These are phyloP conservation scores for Butyriboletus appendiculatus DNA, from an alignment of 1,284 basidiomycete genomes.

Conservation along the genomic window DNA sequence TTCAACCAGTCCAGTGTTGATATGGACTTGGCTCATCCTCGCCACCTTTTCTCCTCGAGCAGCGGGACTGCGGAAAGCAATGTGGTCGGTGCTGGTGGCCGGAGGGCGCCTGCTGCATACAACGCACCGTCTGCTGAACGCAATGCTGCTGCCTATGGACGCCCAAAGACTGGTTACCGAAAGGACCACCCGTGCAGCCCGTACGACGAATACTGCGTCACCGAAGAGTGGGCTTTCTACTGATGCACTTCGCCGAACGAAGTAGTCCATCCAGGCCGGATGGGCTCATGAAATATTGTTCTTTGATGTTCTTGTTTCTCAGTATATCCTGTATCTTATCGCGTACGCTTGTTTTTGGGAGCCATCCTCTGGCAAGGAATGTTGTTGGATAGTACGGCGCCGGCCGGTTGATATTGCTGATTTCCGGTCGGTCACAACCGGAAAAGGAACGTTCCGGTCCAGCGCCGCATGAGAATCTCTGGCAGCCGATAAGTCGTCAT, in stretches of 20 bases:
- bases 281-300: constrained; percentile 14
- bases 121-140: constrained; percentile 29
- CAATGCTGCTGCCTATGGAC: constrained; percentile 33
- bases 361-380: constrained; percentile 23
- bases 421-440: constrained; percentile 9
- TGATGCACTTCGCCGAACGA: constrained; percentile 28
- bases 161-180: constrained; percentile 37
- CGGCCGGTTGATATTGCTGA: background rate
- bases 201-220: constrained; percentile 64
- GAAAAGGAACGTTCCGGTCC: constrained; percentile 24
- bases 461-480: constrained; percentile 8
- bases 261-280: background rate
- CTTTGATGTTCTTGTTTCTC: constrained; percentile 4
- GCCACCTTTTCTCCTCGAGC: constrained; percentile 35
- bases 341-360: background rate
- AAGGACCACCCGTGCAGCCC: constrained; percentile 54
- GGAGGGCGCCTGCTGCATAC: constrained; percentile 22
- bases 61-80: constrained; percentile 37
- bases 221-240: constrained; percentile 72
- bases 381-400: background rate
- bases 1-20: constrained; percentile 32
- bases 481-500: constrained; percentile 19
- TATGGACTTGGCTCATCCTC: constrained; percentile 31
- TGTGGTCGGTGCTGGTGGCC: constrained; percentile 34
- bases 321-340: constrained; percentile 27